Evolutionary conservation across 2,329 filamentous ascomycete genomes (phyloP).

Genomic region (Penicillium sp.): DNA sequence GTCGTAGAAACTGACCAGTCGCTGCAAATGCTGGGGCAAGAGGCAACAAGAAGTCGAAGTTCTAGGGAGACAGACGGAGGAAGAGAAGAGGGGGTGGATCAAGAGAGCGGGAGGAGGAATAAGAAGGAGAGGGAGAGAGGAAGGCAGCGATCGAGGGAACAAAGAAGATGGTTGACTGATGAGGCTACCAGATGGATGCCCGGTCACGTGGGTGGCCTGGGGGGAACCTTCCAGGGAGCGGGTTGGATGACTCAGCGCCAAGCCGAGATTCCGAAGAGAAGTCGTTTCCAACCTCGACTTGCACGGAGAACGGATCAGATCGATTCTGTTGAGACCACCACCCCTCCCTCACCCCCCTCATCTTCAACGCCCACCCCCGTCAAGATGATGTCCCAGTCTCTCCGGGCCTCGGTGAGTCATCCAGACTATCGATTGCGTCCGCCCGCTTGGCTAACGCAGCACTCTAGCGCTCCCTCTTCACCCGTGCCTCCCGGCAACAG

Average conservation of each 20-base stretch:
- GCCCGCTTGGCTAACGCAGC: slow-evolving; percentile 17
- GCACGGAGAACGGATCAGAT: slow-evolving; percentile 30
- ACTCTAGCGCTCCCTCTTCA: slow-evolving; percentile 61
- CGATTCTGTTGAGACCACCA: slow-evolving; percentile 27
- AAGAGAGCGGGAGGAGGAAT: too few relatives aligned
- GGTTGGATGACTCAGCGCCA: slow-evolving; percentile 25
- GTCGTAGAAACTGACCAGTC: slow-evolving; percentile 34
- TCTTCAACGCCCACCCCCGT: slow-evolving; percentile 29
- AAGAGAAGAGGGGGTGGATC: slow-evolving; percentile 14
- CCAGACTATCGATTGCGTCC: slow-evolving; percentile 5
- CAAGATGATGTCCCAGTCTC: slow-evolving; percentile 62
- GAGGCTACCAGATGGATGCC: slow-evolving; percentile 8
- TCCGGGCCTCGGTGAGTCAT: slow-evolving; percentile 60
- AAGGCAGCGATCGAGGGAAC: slow-evolving; percentile 12
- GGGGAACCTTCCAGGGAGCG: not conserved
- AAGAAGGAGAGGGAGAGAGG: slow-evolving; percentile 17
- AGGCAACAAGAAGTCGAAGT: slow-evolving; percentile 29
- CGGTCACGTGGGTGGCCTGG: slow-evolving; percentile 16
- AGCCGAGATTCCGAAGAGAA: slow-evolving; percentile 30
- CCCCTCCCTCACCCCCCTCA: slow-evolving; percentile 29
- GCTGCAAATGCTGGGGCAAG: slow-evolving; percentile 26
- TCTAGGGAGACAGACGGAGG: slow-evolving; percentile 33
- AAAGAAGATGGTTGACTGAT: slow-evolving; percentile 11
- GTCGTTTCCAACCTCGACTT: slow-evolving; percentile 31
- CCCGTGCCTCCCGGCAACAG: slow-evolving; percentile 62